Evolutionary conservation across 495 filamentous ascomycete genomes (phyloP).

Genomic region (Aspergillus leporis): DNA sequence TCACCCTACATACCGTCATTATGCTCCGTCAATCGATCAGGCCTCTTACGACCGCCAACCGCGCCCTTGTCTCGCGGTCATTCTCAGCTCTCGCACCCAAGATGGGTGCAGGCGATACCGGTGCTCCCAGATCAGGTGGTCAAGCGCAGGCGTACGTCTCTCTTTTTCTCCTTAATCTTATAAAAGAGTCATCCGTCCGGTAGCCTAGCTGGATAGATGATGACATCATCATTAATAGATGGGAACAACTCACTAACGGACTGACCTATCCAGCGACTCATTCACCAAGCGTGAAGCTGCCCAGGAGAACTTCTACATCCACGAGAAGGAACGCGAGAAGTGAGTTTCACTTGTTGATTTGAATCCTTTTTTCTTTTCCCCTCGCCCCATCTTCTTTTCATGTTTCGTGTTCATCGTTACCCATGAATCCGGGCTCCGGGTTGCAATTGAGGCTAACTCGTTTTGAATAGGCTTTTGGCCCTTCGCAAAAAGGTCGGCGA

Average conservation of each 20-base stretch:
- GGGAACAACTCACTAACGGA: not conserved
- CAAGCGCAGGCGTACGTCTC: constrained; percentile 34
- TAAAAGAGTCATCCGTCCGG: not conserved
- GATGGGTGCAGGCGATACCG: constrained; percentile 70
- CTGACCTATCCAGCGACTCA: constrained; percentile 65
- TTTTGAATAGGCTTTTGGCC: constrained; percentile 47
- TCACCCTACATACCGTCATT: constrained; percentile 22
- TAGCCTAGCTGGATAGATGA: not conserved
- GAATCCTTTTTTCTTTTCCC: not conserved
- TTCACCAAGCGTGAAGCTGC: constrained; percentile 92
- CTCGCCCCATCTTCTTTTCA: not conserved
- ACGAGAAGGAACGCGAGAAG: constrained; percentile 84
- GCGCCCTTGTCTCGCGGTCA: constrained; percentile 51
- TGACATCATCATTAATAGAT: constrained; percentile 20
- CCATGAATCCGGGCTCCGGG: not conserved
- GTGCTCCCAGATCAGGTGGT: constrained; percentile 53
- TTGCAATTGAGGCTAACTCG: not conserved
- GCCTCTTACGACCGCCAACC: constrained; percentile 53
- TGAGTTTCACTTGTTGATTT: constrained; percentile 29
- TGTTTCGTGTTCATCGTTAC: not conserved
- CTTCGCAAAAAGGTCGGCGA: constrained; percentile 76
- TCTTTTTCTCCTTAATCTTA: not conserved
- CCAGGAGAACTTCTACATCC: constrained; percentile 78
- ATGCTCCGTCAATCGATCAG: constrained; percentile 72
- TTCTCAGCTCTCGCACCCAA: constrained; percentile 64